phyloP scores from a whole-genome alignment of 2,329 filamentous ascomycete genomes.

The Claviceps sp. region DNA sequence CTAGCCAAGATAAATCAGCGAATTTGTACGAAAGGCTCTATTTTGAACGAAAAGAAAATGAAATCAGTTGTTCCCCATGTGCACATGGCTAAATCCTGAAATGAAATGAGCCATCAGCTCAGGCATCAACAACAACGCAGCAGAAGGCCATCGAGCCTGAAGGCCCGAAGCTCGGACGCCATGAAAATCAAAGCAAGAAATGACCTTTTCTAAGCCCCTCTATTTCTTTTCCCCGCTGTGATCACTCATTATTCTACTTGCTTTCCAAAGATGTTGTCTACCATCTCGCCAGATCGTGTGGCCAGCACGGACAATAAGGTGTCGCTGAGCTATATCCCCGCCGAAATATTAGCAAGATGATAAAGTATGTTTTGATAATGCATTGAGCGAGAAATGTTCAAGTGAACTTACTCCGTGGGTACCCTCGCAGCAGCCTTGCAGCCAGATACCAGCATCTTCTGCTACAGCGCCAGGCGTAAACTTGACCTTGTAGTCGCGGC shows the following conservation, averaged over 20 bases:
- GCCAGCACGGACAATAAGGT: slow-evolving; percentile 69
- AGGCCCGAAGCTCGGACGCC: too few relatives aligned
- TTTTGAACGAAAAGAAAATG: too few relatives aligned
- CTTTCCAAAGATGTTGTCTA: slow-evolving; percentile 54
- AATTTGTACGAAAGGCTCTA: too few relatives aligned
- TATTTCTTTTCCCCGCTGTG: not conserved
- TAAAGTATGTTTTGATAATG: not conserved
- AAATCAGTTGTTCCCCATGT: too few relatives aligned
- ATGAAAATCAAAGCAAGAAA: not conserved
- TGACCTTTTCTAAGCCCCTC: too few relatives aligned
- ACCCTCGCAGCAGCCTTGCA: slow-evolving; percentile 87
- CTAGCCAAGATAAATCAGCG: too few relatives aligned
- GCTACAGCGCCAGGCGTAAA: slow-evolving; percentile 57
- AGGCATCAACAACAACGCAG: too few relatives aligned
- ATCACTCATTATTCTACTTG: not conserved
- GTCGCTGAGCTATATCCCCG: slow-evolving; percentile 51
- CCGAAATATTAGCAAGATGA: not conserved
- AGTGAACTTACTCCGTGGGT: slow-evolving; percentile 69
- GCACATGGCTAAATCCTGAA: too few relatives aligned
- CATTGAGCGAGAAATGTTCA: not conserved
- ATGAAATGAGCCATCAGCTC: too few relatives aligned
- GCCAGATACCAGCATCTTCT: slow-evolving; percentile 67
- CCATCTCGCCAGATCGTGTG: slow-evolving; percentile 63
- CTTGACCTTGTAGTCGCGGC: slow-evolving; percentile 65
- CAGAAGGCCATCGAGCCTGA: too few relatives aligned